Base-by-base conservation (phyloP, 768 basidiomycete species). In the Leucosporidium yakuticum region DNA sequence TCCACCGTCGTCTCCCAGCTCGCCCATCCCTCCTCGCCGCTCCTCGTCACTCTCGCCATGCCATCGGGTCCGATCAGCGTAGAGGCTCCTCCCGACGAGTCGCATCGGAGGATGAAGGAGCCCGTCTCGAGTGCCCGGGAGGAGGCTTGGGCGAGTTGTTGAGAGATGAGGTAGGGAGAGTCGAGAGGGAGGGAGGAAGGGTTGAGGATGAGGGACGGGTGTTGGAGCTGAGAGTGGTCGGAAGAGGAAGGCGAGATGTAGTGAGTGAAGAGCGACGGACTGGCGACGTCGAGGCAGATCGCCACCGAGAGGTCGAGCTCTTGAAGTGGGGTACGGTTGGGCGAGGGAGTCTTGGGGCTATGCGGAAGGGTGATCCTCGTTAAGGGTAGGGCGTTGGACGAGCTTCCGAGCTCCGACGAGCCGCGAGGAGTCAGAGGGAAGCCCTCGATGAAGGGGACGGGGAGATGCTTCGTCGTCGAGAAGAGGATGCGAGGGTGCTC, bases 381-480 rank as follows among this genome's bases (percentile, higher is more conserved):
- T 34, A 73, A 47, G 0, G 69, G 69, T 12, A 73, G 34, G 6
- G 47, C 29, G 23, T 0, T 7, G 0, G 60, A n/a, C 0, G 25
- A 12, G 1, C 54, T 61, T 23, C 53, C 58, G 60, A 69, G 44
- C 15, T 47, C 4, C 4, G 31, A 23, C 23, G 48, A 32, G 29
- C 9, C 1, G 17, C 63, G 68, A 3, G n/a, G 5, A 5, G 60
- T n/a, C 25, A 63, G 68, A 6, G 68, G n/a, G 61, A 53, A 73
- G n/a, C 44, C 58, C 55, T 66, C 71, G 63, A 73, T 57, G n/a
- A 69, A 55, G 9, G 68, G 60, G 36, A 71, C 63, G 5, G 70
- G 66, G 47, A 58, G 60, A 6, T 71, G 66, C 56, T 71, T 71
- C 4, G 65, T 65, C 50, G 70, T 68, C 25, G 63, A 62, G 34